Evolutionary conservation across 164 flowering plant species (phyloP).

Genomic region (Chloranthus sessilifolius): DNA sequence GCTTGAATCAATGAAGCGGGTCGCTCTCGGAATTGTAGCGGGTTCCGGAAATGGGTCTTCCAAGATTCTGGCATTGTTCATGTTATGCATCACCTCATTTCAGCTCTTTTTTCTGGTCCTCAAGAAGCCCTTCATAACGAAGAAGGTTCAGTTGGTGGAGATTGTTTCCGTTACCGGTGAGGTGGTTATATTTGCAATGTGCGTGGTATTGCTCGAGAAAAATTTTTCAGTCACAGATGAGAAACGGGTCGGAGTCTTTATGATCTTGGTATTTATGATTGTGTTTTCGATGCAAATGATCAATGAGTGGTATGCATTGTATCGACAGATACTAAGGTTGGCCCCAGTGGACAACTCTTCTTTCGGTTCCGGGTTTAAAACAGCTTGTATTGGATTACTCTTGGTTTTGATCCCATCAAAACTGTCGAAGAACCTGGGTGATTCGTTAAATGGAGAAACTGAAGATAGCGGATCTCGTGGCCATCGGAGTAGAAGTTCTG

Average conservation of each 20-base stretch:
- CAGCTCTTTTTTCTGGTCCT: conserved; percentile 88
- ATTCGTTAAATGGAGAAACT: conserved; percentile 23
- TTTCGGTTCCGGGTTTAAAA: conserved; percentile 48
- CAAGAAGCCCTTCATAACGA: conserved; percentile 95
- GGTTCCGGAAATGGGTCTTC: conserved; percentile 45
- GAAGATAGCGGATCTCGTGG: conserved; percentile 20
- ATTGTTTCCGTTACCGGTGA: conserved; percentile 61
- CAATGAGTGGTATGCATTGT: conserved; percentile 69
- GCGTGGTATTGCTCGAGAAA: conserved; percentile 37
- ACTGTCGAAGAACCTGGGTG: conserved; percentile 30
- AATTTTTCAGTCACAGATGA: conserved; percentile 33
- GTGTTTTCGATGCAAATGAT: conserved; percentile 47
- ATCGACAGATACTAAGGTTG: conserved; percentile 37
- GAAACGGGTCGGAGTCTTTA: conserved; percentile 47
- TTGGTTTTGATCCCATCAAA: conserved; percentile 44
- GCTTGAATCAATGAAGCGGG: conserved; percentile 58
- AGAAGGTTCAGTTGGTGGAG: conserved; percentile 82
- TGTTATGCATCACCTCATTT: conserved; percentile 62
- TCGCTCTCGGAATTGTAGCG: conserved; percentile 54
- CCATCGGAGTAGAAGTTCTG: conserved; percentile 35
- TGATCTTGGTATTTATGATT: conserved; percentile 56
- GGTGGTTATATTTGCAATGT: conserved; percentile 53
- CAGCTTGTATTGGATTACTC: conserved; percentile 45
- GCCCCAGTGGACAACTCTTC: conserved; percentile 36
- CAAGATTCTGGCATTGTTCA: conserved; percentile 39